phyloP scores from a whole-genome alignment of 2,329 filamentous ascomycete genomes.

The Aureobasidium sp. region DNA sequence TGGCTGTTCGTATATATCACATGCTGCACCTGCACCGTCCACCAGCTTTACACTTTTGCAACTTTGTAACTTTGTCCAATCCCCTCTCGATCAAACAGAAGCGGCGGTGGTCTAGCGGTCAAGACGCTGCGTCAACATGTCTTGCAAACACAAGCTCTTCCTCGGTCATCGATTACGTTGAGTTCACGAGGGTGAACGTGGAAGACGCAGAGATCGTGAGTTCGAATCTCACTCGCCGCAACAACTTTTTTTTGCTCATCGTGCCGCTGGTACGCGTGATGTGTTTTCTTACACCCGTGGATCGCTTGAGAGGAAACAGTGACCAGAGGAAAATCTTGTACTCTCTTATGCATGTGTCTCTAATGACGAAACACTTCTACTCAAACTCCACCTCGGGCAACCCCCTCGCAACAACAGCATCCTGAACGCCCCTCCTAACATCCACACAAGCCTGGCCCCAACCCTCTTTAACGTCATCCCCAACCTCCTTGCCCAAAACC shows the following conservation, averaged over 20 bases:
- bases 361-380: no score
- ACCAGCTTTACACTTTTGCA: neutral
- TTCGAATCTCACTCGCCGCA: neutral
- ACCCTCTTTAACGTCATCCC: conserved; percentile 15
- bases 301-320: no score
- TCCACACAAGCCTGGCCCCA: conserved; percentile 31
- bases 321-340: no score
- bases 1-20: neutral
- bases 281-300: no score
- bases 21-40: neutral
- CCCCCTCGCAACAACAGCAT: conserved; percentile 35
- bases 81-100: no score
- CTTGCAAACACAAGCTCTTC: neutral
- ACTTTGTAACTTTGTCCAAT: neutral
- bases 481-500: conserved; percentile 14
- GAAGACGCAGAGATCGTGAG: neutral
- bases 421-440: conserved; percentile 35
- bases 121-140: neutral
- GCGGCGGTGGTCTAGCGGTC: neutral
- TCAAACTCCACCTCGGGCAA: conserved; percentile 38
- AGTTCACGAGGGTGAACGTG: neutral
- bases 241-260: neutral
- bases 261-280: no score
- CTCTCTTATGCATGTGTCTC: no score
- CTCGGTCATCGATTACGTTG: neutral